Evolutionary conservation across 495 filamentous ascomycete genomes (phyloP).

Genomic region (Penicillium longicatenatum): DNA sequence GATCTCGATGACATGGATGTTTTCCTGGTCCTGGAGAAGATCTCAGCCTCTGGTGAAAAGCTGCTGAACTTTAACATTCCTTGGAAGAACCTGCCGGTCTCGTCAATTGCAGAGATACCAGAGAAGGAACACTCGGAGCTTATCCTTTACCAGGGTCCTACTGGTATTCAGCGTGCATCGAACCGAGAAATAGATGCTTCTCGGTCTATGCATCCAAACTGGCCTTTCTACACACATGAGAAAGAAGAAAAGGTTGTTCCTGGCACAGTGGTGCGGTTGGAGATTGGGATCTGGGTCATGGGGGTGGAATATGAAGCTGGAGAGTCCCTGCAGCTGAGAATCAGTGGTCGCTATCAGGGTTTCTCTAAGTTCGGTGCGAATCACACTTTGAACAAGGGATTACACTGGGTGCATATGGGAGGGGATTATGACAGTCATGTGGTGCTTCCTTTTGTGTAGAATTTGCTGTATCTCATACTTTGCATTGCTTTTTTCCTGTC

Average conservation of each 20-base stretch:
- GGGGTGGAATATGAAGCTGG: constrained; percentile 19
- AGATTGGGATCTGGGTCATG: constrained; percentile 26
- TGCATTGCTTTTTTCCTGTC: too few relatives aligned
- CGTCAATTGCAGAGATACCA: constrained; percentile 12
- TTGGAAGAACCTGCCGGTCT: constrained; percentile 12
- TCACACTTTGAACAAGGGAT: constrained; percentile 8
- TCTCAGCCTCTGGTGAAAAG: constrained; percentile 23
- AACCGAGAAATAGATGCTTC: constrained; percentile 20
- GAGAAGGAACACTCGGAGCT: constrained; percentile 10
- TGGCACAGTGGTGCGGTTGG: constrained; percentile 15
- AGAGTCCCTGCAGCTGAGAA: constrained; percentile 9
- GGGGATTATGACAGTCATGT: constrained; percentile 16
- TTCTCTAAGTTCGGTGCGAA: constrained; percentile 17
- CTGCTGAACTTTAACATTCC: constrained; percentile 33
- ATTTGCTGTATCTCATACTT: too few relatives aligned
- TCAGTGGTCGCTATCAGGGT: constrained; percentile 15
- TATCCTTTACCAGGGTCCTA: constrained; percentile 18
- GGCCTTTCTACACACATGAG: constrained; percentile 15
- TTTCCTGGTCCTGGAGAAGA: constrained; percentile 42
- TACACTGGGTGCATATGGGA: constrained; percentile 16
- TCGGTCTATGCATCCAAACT: constrained; percentile 21
- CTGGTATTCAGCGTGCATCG: constrained; percentile 20
- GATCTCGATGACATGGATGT: constrained; percentile 43
- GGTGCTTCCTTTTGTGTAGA: constrained; percentile 11
- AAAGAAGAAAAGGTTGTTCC: constrained; percentile 13